Percentiles rank a stretch among this genome's conserved stretches.
Evolutionary conservation across 768 basidiomycete species (phyloP).

Genomic region (Amanita exitialis): DNA sequence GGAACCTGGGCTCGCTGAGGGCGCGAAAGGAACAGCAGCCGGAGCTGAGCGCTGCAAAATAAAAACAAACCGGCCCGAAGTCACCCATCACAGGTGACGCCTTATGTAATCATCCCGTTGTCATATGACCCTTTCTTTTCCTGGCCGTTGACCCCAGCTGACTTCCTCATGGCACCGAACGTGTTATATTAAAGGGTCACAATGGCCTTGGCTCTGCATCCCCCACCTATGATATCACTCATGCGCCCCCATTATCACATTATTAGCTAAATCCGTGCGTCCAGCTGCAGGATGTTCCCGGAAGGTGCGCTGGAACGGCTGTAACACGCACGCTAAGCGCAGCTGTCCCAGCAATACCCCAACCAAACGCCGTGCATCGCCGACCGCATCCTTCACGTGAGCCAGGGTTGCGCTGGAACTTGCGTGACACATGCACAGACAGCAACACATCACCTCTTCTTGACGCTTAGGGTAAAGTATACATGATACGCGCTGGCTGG

Average conservation of each 20-base stretch:
- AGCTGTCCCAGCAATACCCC: too few relatives aligned
- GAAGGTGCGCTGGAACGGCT: not conserved
- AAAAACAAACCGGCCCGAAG: constrained; percentile 9
- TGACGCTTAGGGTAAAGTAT: not conserved
- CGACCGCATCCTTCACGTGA: not conserved
- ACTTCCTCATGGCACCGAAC: too few relatives aligned
- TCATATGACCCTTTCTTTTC: constrained; percentile 1
- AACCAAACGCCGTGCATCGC: not conserved
- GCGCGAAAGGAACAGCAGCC: not conserved
- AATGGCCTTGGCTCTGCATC: too few relatives aligned
- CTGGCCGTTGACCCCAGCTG: too few relatives aligned
- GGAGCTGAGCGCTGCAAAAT: constrained; percentile 1
- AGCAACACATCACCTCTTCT: not conserved
- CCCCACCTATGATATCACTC: too few relatives aligned
- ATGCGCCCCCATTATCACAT: too few relatives aligned
- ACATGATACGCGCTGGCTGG: not conserved
- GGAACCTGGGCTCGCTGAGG: not conserved
- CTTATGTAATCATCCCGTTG: not conserved
- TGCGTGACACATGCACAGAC: not conserved
- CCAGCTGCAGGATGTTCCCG: not conserved
- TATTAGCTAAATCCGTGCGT: too few relatives aligned
- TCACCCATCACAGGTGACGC: not conserved
- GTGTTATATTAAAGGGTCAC: too few relatives aligned
- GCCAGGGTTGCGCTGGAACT: not conserved
- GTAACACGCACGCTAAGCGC: too few relatives aligned